Evolutionary conservation across 1,139 yeast genomes (phyloP), one percentile per base, ranked within the genome.

Genomic region (Neolecta irregularis): DNA sequence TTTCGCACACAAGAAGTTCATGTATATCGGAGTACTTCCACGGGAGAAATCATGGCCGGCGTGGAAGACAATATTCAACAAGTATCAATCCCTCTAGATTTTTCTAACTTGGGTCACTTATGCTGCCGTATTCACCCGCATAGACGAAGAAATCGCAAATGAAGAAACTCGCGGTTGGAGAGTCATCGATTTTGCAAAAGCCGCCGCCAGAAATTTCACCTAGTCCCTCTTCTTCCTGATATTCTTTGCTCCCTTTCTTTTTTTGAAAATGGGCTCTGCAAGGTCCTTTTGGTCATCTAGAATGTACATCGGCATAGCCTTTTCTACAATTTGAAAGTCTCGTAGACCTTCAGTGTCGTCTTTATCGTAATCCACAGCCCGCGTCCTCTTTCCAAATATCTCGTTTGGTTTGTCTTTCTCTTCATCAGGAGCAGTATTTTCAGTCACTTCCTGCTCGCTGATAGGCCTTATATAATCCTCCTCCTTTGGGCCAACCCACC

Each of bases 1-100:
- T 85, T 96, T 55, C 73, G 98, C 56, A 96, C 94, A 7, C 98
- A 91, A 61, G 99, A 91, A 53, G 75, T 91, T 41, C 91, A 80
- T 54, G 63, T 83, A 47, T 91, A 74, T 64, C 76, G 85, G 61
- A 80, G 79, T 55, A 72, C 74, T 45, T 83, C 83, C 62, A 76
- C 94, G 24, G 94, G 93, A 34, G 93, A 88, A 56, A 67, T 91
- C 42, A 93, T 88, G 40, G 98, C 98, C 7, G 99, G 98, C 48
- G 73, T 88, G 34, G 94, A 83, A 54, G 93, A 88, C 52, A 83
- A 81, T 57, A 83, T 91, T 47, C 75, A 81, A 56, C 69, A 81
- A 66, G 76, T n/a, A n/a, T n/a, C n/a, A n/a, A n/a, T n/a, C n/a
- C n/a, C n/a, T n/a, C n/a, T n/a, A n/a, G n/a, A n/a, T n/a, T n/a